A percentile compares a stretch with the other conserved stretches of the same genome.
These are phyloP conservation scores for Chernovozyma aurita DNA, from an alignment of 1,139 yeast genomes.

Conservation along the genomic window DNA sequence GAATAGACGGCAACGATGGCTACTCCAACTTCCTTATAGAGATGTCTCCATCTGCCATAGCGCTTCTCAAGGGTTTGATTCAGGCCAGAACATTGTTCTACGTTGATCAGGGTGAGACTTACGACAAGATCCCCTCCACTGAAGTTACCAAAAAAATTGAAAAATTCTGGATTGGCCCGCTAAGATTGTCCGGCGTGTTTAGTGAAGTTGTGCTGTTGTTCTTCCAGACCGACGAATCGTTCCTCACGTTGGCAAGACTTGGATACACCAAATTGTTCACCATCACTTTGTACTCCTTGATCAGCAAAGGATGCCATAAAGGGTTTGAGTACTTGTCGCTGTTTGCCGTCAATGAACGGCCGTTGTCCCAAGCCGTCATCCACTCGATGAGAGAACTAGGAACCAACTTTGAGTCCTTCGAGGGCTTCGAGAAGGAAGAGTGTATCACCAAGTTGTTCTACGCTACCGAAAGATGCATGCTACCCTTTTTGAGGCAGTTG, in stretches of 20 bases:
- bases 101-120: not conserved
- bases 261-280: constrained; percentile 28
- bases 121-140: not conserved
- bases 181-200: constrained; percentile 27
- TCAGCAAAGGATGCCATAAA: constrained; percentile 7
- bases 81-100: constrained; percentile 18
- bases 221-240: constrained; percentile 45
- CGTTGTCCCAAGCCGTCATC: not conserved
- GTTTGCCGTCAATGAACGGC: not conserved
- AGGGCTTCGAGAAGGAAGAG: constrained; percentile 7
- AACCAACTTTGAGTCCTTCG: not conserved
- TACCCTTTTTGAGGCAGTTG: constrained; percentile 36
- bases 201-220: constrained; percentile 35
- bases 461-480: constrained; percentile 25
- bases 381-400: constrained; percentile 1
- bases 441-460: constrained; percentile 16
- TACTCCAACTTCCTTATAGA: constrained; percentile 30
- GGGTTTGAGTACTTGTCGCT: not conserved
- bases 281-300: constrained; percentile 18
- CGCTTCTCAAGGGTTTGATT: constrained; percentile 34
- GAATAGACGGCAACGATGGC: constrained; percentile 37
- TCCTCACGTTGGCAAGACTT: constrained; percentile 25
- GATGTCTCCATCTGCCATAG: constrained; percentile 29
- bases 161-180: constrained; percentile 24
- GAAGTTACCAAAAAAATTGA: constrained; percentile 9